These are phyloP conservation scores for Dactylellina parvicollis DNA, from an alignment of 2,329 filamentous ascomycete genomes.

Conservation along the genomic window DNA sequence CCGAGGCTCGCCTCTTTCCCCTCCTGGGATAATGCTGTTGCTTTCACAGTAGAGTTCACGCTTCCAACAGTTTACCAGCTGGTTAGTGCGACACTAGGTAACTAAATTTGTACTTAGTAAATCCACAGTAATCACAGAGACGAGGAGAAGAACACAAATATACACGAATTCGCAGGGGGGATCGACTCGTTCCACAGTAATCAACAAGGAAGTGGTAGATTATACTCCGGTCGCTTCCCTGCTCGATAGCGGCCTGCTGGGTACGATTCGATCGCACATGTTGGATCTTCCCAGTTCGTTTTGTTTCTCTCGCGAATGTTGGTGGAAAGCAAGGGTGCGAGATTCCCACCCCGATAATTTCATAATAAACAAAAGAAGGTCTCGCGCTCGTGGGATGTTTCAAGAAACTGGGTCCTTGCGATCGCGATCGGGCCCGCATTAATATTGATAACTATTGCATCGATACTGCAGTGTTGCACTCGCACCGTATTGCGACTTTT, in stretches of 20 bases:
- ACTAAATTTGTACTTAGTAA: background rate
- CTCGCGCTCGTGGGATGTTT: too few species aligned
- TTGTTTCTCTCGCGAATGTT: too few species aligned
- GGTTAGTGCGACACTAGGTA: background rate
- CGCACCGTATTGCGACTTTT: too few species aligned
- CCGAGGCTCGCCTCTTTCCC: background rate
- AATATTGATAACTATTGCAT: too few species aligned
- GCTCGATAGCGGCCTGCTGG: background rate
- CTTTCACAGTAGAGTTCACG: background rate
- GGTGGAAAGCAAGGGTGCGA: background rate
- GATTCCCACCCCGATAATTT: background rate
- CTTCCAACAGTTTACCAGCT: background rate
- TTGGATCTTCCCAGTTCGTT: background rate
- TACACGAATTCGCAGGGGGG: too few species aligned
- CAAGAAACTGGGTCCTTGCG: too few species aligned
- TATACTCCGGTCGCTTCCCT: background rate
- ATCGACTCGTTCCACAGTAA: too few species aligned
- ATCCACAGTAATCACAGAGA: too few species aligned
- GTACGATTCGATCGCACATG: slow-evolving; percentile 6
- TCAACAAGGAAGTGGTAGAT: too few species aligned
- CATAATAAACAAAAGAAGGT: slow-evolving; percentile 1
- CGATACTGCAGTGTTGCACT: too few species aligned
- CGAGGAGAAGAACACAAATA: too few species aligned
- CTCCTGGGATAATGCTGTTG: background rate
- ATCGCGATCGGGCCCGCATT: too few species aligned